phyloP scores from a whole-genome alignment of 345 rosid species.

The Lepidium africanum region DNA sequence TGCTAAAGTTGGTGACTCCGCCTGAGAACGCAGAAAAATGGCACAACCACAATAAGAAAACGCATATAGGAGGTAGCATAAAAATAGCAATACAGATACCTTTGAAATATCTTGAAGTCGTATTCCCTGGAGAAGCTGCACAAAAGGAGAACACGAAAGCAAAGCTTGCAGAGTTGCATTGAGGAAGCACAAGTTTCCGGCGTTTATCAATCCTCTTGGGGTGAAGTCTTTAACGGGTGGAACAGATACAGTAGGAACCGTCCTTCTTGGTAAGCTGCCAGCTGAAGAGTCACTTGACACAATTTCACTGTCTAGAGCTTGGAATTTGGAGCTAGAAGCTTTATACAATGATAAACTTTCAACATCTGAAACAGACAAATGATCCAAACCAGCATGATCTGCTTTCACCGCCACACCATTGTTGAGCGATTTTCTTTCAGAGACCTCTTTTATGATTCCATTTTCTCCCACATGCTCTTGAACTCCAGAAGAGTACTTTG shows the following conservation, averaged over 20 bases:
- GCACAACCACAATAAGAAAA: neutral
- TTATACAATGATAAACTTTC: conserved; percentile 34
- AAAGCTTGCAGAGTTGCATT: conserved; percentile 90
- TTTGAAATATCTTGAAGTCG: conserved; percentile 44
- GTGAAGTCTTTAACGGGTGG: conserved; percentile 33
- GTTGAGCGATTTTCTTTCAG: conserved; percentile 21
- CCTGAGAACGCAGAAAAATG: conserved; percentile 39
- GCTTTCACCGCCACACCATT: conserved; percentile 39
- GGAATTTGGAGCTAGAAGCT: conserved; percentile 40
- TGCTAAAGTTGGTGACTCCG: conserved; percentile 61
- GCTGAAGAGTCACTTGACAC: conserved; percentile 26
- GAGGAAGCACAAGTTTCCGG: conserved; percentile 86
- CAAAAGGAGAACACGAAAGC: conserved; percentile 78
- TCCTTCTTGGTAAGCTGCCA: conserved; percentile 23
- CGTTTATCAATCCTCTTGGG: conserved; percentile 82
- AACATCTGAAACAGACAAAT: conserved; percentile 29
- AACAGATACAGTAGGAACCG: conserved; percentile 33
- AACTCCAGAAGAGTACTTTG: conserved; percentile 15
- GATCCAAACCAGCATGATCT: conserved; percentile 28
- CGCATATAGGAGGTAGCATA: neutral
- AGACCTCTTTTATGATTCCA: conserved; percentile 35
- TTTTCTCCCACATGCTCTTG: conserved; percentile 30
- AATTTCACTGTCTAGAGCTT: conserved; percentile 35
- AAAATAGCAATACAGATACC: conserved; percentile 32
- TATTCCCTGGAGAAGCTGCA: conserved; percentile 66